Evolutionary conservation across 495 filamentous ascomycete species (phyloP).

Genomic region (Aspergillus mulundensis): DNA sequence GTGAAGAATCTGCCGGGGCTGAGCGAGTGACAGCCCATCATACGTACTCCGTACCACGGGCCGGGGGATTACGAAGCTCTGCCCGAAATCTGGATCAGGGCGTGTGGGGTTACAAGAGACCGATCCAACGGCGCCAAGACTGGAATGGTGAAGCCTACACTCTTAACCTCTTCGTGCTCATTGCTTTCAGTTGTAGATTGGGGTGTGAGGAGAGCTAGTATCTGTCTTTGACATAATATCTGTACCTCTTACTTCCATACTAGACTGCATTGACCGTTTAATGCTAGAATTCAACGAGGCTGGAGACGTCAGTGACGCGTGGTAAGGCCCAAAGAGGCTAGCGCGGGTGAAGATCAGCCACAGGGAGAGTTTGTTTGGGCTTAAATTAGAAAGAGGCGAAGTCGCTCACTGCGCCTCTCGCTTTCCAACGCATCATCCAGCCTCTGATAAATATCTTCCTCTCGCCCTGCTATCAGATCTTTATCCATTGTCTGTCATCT

Average conservation of each 20-base stretch:
- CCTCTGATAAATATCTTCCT: background rate
- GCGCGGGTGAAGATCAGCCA: constrained; percentile 10
- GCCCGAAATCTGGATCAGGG: background rate
- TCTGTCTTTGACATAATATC: no score
- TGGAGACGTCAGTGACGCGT: constrained; percentile 13
- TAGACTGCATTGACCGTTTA: no score
- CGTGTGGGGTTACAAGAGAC: background rate
- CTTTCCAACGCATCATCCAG: constrained; percentile 5
- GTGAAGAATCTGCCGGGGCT: background rate
- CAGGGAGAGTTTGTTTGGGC: background rate
- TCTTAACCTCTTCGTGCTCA: background rate
- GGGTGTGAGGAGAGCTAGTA: no score
- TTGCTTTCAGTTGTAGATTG: no score
- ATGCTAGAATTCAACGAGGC: no score
- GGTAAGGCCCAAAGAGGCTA: constrained; percentile 9
- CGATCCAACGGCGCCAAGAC: background rate
- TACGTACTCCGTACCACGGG: background rate
- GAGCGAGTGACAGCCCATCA: background rate
- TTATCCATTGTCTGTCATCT: background rate
- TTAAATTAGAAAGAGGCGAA: constrained; percentile 13
- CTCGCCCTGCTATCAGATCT: background rate
- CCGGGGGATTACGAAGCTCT: background rate
- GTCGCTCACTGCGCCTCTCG: constrained; percentile 5
- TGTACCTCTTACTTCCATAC: no score
- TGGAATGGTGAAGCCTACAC: constrained; percentile 12